Evolutionary conservation across 2,329 filamentous ascomycete species (phyloP), one percentile per base, ranked within the genome.

Genomic region (Colletotrichum sublineola): DNA sequence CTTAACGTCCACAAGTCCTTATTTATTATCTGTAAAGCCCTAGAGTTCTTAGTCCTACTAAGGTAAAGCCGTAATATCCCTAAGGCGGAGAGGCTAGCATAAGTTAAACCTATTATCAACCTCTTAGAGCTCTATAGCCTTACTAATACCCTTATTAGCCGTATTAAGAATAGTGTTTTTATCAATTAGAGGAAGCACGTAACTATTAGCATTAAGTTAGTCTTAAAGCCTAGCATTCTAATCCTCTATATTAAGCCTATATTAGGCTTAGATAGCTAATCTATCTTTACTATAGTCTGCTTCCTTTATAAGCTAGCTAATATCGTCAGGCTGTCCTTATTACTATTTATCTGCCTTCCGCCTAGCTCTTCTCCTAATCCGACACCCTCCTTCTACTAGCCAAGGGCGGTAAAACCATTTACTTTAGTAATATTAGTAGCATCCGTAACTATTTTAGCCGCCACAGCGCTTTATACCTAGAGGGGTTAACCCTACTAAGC

Each of bases 51-150:
- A 63, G 93, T 93, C 4, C 81, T 93, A 1, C 87, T 96, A 12
- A 89, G 94, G 65, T 94, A 96, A 78, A 90, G 90, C 36, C 89
- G 88, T 12, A 85, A 90, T 33, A 87, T 90, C 1, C 83, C 91
- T 0, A 86, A 86, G 1, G 82, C 88, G 66, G 93, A 95, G 77
- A 96, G 95, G 81, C 82, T 94, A 1, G 88, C 87, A 4, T 96
- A 96, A 74, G 93, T 95, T 11, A 88, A 94, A 62, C 92, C 93
- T 71, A 92, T 96, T 50, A 93, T 96, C 77, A 92, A 94, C 76
- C 81, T 88, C 0, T 77, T 88, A 0, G 86, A 87, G 70, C 81
- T 88, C 5, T 80, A 84, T 50, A 83, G 86, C n/a, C 77, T 87
- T 5, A 83, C 82, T 1, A 82, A 88, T 64, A 86, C 86, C 0